Percentiles rank a stretch among this genome's conserved stretches.
Evolutionary conservation across 2,329 filamentous ascomycete genomes (phyloP).

Genomic region (Claviceps fusiformis): DNA sequence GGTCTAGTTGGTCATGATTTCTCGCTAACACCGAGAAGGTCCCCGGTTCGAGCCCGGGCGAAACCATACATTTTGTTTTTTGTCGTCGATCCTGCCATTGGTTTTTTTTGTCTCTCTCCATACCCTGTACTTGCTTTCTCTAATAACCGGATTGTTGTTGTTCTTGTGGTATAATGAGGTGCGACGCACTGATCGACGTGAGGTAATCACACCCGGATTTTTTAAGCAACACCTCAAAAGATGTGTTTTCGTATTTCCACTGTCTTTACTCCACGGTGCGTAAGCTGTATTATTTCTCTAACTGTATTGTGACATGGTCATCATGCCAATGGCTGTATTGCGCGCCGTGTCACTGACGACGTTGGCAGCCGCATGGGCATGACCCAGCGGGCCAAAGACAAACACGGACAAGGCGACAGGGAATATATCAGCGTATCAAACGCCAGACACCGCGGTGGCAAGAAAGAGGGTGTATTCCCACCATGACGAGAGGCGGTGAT

Average conservation of each 20-base stretch:
- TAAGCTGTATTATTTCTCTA: too few species aligned
- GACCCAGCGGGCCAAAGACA: constrained; percentile 48
- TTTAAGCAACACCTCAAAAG: too few species aligned
- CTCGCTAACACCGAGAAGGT: constrained; percentile 26
- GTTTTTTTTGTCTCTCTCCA: too few species aligned
- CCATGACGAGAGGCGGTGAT: constrained; percentile 49
- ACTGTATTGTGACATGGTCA: neutral
- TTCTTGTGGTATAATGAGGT: too few species aligned
- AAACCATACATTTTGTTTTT: constrained; percentile 14
- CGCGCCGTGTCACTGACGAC: constrained; percentile 55
- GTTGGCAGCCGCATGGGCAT: constrained; percentile 55
- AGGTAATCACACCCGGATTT: too few species aligned
- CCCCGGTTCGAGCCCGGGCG: constrained; percentile 25
- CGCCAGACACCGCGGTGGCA: constrained; percentile 33
- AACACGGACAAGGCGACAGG: constrained; percentile 53
- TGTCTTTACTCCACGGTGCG: too few species aligned
- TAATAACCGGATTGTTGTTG: too few species aligned
- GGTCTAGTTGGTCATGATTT: constrained; percentile 26
- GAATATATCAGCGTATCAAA: constrained; percentile 59
- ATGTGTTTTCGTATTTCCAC: too few species aligned
- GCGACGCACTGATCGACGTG: too few species aligned
- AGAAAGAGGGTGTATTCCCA: constrained; percentile 59
- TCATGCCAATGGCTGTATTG: neutral
- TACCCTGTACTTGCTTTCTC: too few species aligned
- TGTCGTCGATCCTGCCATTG: too few species aligned